These are phyloP conservation scores for Botrytis byssoidea DNA, from an alignment of 2,329 filamentous ascomycete species.

Conservation along the genomic window DNA sequence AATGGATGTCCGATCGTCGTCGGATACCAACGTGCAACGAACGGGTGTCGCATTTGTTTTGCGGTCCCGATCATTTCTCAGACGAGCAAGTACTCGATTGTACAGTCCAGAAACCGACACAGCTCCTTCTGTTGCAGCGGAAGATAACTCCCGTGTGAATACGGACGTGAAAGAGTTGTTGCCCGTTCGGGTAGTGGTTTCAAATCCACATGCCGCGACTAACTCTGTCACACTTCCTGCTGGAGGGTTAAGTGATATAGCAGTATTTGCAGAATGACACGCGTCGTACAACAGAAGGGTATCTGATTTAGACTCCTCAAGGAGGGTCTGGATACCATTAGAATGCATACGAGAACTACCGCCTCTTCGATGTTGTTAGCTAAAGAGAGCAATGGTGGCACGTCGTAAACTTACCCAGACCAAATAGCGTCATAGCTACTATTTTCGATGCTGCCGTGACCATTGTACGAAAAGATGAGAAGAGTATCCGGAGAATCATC, in stretches of 20 bases:
- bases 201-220: constrained; percentile 1
- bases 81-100: background rate
- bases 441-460: background rate
- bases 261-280: background rate
- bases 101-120: background rate
- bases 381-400: background rate
- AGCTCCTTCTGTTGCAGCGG: background rate
- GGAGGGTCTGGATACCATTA: background rate
- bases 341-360: no score
- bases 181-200: background rate
- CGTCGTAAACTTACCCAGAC: background rate
- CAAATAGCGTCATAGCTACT: background rate
- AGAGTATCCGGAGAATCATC: background rate
- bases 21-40: background rate
- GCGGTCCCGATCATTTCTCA: background rate
- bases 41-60: background rate
- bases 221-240: background rate
- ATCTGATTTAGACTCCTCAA: constrained; percentile 5
- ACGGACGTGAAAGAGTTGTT: background rate
- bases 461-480: background rate
- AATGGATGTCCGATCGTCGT: background rate
- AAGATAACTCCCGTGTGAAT: background rate
- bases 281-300: background rate
- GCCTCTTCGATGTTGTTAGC: no score
- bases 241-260: background rate